These are phyloP conservation scores for Sphaerostilbella broomeana DNA, from an alignment of 2,329 filamentous ascomycete genomes.

Conservation along the genomic window DNA sequence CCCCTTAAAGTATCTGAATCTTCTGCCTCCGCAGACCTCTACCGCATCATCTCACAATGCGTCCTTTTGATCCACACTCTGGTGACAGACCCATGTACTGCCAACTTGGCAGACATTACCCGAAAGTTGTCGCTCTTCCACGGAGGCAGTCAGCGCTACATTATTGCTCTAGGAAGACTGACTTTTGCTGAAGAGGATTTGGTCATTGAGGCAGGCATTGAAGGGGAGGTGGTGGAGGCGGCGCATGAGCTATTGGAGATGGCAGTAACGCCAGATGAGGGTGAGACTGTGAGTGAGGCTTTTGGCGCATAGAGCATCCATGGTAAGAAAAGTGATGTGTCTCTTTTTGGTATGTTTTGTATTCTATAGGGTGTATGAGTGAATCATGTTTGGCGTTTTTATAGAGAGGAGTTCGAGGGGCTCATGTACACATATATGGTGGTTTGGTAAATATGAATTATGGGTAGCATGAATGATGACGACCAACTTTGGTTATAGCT, in stretches of 20 bases:
- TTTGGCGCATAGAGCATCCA: constrained; percentile 29
- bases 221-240: constrained; percentile 69
- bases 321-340: background rate
- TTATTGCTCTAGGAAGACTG: constrained; percentile 73
- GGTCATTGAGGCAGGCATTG: constrained; percentile 69
- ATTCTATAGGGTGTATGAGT: background rate
- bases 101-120: constrained; percentile 52
- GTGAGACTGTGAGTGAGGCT: constrained; percentile 37
- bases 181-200: constrained; percentile 76
- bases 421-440: background rate
- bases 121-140: constrained; percentile 63
- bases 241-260: constrained; percentile 78
- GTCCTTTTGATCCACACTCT: constrained; percentile 47
- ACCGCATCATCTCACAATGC: constrained; percentile 42
- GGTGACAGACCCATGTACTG: constrained; percentile 41
- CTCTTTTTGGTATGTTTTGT: background rate
- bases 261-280: constrained; percentile 68
- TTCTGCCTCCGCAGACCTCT: constrained; percentile 27
- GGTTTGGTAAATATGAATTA: background rate
- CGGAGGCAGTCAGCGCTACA: constrained; percentile 73
- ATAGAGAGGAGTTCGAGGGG: no score
- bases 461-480: background rate
- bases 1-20: constrained; percentile 13
- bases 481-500: no score
- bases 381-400: no score